These are phyloP conservation scores for Aphanocladium album DNA, from an alignment of 2,329 filamentous ascomycete species.

Conservation along the genomic window DNA sequence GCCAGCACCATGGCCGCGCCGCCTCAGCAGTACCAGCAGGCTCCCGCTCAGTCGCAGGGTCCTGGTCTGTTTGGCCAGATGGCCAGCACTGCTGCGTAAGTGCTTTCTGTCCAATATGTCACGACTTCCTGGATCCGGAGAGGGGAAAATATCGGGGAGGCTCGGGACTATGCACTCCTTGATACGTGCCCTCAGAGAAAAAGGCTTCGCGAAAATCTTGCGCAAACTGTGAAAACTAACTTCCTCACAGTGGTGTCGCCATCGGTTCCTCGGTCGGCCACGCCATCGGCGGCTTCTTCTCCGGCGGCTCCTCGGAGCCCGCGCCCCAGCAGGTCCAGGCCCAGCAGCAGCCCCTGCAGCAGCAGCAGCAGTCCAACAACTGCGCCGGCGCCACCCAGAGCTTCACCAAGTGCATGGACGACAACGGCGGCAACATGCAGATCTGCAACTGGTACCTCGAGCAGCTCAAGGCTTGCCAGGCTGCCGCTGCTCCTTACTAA, in stretches of 20 bases:
- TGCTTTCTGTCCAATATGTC: conserved; percentile 23
- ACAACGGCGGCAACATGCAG: conserved; percentile 87
- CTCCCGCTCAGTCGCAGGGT: conserved; percentile 58
- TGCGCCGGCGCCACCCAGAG: conserved; percentile 75
- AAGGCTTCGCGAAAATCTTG: no score
- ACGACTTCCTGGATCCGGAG: not conserved
- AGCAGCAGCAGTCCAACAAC: conserved; percentile 53
- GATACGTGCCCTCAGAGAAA: no score
- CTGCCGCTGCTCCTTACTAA: conserved; percentile 68
- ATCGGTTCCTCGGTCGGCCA: conserved; percentile 94
- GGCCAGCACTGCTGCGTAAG: conserved; percentile 96
- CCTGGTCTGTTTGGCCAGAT: conserved; percentile 93
- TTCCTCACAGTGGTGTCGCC: conserved; percentile 73
- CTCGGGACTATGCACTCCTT: no score
- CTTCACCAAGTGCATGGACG: conserved; percentile 96
- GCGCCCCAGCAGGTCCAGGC: conserved; percentile 46
- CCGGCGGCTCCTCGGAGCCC: conserved; percentile 59
- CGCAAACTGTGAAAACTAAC: no score
- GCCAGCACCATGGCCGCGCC: conserved; percentile 61
- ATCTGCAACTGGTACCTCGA: conserved; percentile 98
- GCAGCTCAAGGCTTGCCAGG: conserved; percentile 88
- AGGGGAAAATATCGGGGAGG: no score
- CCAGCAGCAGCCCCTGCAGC: conserved; percentile 46
- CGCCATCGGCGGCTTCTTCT: conserved; percentile 88
- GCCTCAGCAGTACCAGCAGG: conserved; percentile 41